Evolutionary conservation across 75 land plant species (phyloP).

Genomic region (Picea sitchensis): DNA sequence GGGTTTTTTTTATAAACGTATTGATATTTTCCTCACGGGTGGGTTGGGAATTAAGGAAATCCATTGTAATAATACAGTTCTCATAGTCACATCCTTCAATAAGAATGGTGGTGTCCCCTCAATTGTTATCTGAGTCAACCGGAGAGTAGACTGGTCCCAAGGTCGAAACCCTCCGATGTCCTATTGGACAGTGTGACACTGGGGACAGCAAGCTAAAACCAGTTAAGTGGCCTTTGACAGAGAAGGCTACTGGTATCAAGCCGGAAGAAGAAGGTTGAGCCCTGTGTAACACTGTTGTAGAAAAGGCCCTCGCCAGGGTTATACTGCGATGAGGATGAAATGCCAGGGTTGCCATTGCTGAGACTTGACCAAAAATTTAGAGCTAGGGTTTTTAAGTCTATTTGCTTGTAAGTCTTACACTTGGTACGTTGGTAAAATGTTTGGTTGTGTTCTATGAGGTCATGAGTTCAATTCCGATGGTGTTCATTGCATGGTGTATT

Average conservation of each 20-base stretch:
- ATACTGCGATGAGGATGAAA: constrained; percentile 13
- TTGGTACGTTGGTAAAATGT: too few relatives aligned
- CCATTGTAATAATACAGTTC: constrained; percentile 57
- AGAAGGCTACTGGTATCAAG: background rate
- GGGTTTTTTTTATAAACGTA: constrained; percentile 31
- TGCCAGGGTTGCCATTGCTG: constrained; percentile 9
- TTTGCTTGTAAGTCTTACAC: too few relatives aligned
- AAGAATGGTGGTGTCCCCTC: constrained; percentile 56
- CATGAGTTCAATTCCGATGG: too few relatives aligned
- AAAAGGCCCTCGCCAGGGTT: background rate
- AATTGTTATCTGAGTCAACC: background rate
- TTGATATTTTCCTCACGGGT: constrained; percentile 49
- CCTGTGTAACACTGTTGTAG: background rate
- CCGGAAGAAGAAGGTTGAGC: background rate
- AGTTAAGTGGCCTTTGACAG: background rate
- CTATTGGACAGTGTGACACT: background rate
- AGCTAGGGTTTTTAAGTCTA: background rate
- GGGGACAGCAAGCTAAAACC: background rate
- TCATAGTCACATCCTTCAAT: constrained; percentile 70
- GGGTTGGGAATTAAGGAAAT: constrained; percentile 44
- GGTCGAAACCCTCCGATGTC: constrained; percentile 2
- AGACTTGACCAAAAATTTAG: too few relatives aligned
- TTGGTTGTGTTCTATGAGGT: too few relatives aligned
- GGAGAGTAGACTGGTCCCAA: constrained; percentile 44
- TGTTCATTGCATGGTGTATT: too few relatives aligned